Evolutionary conservation across 768 basidiomycete species (phyloP).

Genomic region (Mycena vitilis): DNA sequence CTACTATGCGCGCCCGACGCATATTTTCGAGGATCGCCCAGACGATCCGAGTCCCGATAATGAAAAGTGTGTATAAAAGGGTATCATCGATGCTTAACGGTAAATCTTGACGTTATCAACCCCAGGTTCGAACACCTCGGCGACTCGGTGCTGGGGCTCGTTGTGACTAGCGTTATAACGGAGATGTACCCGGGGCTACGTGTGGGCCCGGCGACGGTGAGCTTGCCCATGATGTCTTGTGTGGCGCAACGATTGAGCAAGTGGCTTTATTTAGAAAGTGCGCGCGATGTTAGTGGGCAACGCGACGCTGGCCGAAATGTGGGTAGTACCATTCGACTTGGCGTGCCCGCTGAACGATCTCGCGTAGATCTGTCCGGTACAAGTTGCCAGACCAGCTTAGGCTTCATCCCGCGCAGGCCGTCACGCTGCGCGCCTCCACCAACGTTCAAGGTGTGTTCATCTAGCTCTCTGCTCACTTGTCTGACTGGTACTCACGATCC

Average conservation of each 20-base stretch:
- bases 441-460: slow-evolving; percentile 74
- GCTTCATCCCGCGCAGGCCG: slow-evolving; percentile 78
- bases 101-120: slow-evolving; percentile 15
- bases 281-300: slow-evolving; percentile 82
- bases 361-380: slow-evolving; percentile 70
- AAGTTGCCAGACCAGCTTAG: slow-evolving; percentile 69
- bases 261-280: slow-evolving; percentile 69
- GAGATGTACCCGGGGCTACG: slow-evolving; percentile 75
- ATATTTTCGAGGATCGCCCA: slow-evolving; percentile 80
- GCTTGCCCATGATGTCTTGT: slow-evolving; percentile 36
- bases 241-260: slow-evolving; percentile 19
- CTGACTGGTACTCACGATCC: slow-evolving; percentile 15
- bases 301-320: slow-evolving; percentile 78
- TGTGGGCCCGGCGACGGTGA: slow-evolving; percentile 83
- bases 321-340: slow-evolving; percentile 33
- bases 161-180: slow-evolving; percentile 73
- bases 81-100: slow-evolving; percentile 10
- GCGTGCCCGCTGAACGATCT: slow-evolving; percentile 12
- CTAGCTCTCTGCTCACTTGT: slow-evolving; percentile 7
- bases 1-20: slow-evolving; percentile 73
- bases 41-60: slow-evolving; percentile 85
- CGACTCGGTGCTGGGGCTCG: slow-evolving; percentile 76
- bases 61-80: slow-evolving; percentile 66
- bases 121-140: slow-evolving; percentile 81
- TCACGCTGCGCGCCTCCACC: slow-evolving; percentile 74